Evolutionary conservation across 1,139 yeast species (phyloP), one percentile per base, ranked within the genome.

Genomic region (Lizanozyma gosingica): DNA sequence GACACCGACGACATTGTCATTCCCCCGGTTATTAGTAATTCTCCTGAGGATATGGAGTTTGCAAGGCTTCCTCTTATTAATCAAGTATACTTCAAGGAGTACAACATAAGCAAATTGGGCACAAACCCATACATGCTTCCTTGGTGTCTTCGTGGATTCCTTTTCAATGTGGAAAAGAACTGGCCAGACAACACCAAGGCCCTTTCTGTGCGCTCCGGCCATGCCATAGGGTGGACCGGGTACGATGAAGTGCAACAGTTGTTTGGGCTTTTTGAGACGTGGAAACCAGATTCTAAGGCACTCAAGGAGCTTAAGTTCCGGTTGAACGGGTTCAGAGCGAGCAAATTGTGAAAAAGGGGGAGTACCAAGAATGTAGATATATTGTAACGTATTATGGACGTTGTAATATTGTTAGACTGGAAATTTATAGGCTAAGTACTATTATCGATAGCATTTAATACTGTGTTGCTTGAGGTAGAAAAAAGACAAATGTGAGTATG

Each of bases 221-320:
- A 47, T 22, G 60, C 55, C 14, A 32, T 58, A 34, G 62, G 65
- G 14, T 57, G 57, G 44, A 63, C 62, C 36, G 75, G 73, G 1
- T 62, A 66, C 40, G 65, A 69, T 34, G 86, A 83, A 46, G 74
- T 87, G 22, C 65, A 71, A 36, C 69, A 68, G 40, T 69, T 88
- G 37, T 77, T 83, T 47, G 71, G 69, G 15, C 83, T 83, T 57
- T 90, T 86, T 58, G 92, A 83, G 39, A 62, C 67, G 27, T 90
- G 97, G 97, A 74, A 75, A 40, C 97, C 97, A 0, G 90, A 83
- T 36, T 75, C 84, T 1, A 88, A 87, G 57, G 76, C 75, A 8
- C 62, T 86, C 51, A 87, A 84, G 54, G 95, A 88, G 42, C 73
- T 90, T 53, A 86, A 87, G 60, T 86, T 84, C 54, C 70, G 97